Conservation (phyloP, 257 asterid genomes). For the Solanum pinnatisectum region DNA sequence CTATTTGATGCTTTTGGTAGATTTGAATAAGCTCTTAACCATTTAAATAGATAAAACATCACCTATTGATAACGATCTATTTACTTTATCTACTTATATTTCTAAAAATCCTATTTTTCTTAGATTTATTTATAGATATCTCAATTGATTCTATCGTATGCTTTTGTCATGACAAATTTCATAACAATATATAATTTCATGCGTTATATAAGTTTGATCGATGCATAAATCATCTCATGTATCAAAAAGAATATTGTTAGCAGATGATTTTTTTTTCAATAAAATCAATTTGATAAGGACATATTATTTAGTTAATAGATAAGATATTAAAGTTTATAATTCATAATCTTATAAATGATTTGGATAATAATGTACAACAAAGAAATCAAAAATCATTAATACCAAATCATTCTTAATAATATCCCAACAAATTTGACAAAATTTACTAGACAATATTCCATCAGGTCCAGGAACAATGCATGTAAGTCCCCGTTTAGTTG, state of each 20-base stretch:
- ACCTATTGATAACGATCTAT: not conserved
- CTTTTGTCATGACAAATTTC: not conserved
- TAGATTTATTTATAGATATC: too few species aligned
- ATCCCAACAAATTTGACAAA: not conserved
- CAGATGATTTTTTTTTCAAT: too few species aligned
- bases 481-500: too few species aligned
- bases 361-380: not conserved
- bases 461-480: too few species aligned
- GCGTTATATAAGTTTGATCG: not conserved
- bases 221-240: not conserved
- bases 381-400: not conserved
- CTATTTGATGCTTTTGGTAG: not conserved
- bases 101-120: too few species aligned
- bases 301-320: too few species aligned
- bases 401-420: not conserved
- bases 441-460: not conserved
- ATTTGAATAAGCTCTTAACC: not conserved
- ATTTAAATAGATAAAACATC: too few species aligned
- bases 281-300: not conserved
- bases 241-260: not conserved
- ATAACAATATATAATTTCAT: too few species aligned
- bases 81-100: too few species aligned
- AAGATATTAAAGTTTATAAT: not conserved
- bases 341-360: not conserved
- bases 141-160: not conserved